Conservation (phyloP, 192 early-diverging fungal genomes). For the Coemansia sp. region DNA sequence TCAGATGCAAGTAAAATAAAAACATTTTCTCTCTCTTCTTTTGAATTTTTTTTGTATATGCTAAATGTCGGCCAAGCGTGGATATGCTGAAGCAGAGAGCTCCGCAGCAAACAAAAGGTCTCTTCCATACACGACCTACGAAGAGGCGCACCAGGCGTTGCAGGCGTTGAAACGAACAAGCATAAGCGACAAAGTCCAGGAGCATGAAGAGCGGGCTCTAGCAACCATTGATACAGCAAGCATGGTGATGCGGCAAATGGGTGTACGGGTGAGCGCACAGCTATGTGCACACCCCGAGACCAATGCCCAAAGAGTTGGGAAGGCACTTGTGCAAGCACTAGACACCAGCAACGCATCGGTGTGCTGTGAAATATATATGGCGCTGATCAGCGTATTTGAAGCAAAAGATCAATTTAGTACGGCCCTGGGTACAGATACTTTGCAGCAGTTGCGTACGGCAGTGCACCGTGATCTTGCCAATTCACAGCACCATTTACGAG, state of each 20-base stretch:
- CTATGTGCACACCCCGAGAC: constrained; percentile 40
- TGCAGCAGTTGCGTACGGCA: constrained; percentile 6
- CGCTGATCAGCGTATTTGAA: constrained; percentile 27
- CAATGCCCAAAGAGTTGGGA: constrained; percentile 2
- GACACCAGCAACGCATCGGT: constrained; percentile 16
- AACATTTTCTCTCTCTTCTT: background rate
- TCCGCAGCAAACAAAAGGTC: background rate
- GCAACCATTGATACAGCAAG: background rate
- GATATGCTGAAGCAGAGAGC: constrained; percentile 3
- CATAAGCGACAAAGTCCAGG: constrained; percentile 7
- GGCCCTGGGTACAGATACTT: background rate
- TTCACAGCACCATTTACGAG: constrained; percentile 45
- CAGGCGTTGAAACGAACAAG: constrained; percentile 11
- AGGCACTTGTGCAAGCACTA: constrained; percentile 18
- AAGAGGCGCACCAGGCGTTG: constrained; percentile 26
- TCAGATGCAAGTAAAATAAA: background rate
- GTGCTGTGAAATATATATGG: constrained; percentile 44
- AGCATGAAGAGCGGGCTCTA: constrained; percentile 17
- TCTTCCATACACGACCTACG: constrained; percentile 34
- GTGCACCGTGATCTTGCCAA: constrained; percentile 32
- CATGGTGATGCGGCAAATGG: constrained; percentile 30
- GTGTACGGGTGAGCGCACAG: constrained; percentile 24
- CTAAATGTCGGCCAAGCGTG: constrained; percentile 18
- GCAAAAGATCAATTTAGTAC: constrained; percentile 23
- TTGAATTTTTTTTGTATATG: background rate